Base-by-base conservation (phyloP, 2,329 filamentous ascomycete genomes). In the Raffaelea deltoideospora region DNA sequence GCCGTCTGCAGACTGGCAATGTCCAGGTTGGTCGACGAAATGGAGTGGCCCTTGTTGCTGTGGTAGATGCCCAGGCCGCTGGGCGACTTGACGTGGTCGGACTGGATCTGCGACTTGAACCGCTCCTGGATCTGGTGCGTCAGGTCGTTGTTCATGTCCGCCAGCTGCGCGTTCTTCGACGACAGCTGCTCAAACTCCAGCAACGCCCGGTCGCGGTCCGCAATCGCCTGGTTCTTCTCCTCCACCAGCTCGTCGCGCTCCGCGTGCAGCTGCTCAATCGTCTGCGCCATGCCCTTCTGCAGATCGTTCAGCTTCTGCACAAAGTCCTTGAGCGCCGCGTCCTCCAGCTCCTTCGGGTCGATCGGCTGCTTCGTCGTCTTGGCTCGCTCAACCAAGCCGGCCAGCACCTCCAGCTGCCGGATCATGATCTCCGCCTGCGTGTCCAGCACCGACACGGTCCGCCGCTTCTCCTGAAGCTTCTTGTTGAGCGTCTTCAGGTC, bases 341-440 rank as follows among this genome's bases (percentile, higher is more conserved):
- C 84, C 54, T 94, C 90, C 18, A 96, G 64, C 48, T 84, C 79
- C 14, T 74, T 72, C 22, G 88, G 65, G 49, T 96, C 84, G 41
- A 96, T 65, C 6, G 84, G 77, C 37, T 79, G 75, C 50, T 81
- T 82, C 33, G 72, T 81, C 44, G 84, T 78, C 59, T 94, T 95
- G 37, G 85, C 86, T 36, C 74, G 75, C 52, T 88, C 81, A 17
- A 95, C 76, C 52, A 90, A 88, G 32, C 87, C 84, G 4, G 85
- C 87, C 49, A 95, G 71, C 27, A 88, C 79, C 51, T 93, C 85
- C 15, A 96, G 65, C 55, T 96, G 86, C 29, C 83, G 79, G 49
- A 96, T 83, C 59, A 94, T 88, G 55, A 96, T 87, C 58, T 96
- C 88, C 35, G 86, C 85, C 57, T 95, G 85, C 1, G 87, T 88